Evolutionary conservation across 139 green algal genomes (phyloP).

Genomic region (Tetradesmus obliquus): DNA sequence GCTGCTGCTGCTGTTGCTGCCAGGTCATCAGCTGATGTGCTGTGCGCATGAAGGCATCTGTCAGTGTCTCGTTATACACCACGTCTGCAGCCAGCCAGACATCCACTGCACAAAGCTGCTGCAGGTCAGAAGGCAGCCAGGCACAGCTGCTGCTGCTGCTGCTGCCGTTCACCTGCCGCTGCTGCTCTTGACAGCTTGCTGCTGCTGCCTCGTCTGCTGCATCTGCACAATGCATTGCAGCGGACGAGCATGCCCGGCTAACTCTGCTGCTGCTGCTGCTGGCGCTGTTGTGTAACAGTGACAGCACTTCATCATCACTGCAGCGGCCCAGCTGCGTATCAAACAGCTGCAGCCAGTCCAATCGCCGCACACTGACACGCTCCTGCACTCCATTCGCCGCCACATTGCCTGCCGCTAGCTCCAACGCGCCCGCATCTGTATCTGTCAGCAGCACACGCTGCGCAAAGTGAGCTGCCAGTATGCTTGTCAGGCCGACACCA

Average conservation of each 20-base stretch:
- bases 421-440: neutral
- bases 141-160: constrained; percentile 19
- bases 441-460: constrained; percentile 37
- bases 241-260: too few relatives aligned
- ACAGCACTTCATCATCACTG: neutral
- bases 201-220: neutral
- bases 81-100: constrained; percentile 44
- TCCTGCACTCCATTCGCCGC: neutral
- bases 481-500: constrained; percentile 35
- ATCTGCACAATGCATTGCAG: neutral
- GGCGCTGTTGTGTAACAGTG: neutral
- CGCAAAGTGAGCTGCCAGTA: neutral
- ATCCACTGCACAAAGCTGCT: neutral
- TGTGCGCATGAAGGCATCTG: constrained; percentile 42
- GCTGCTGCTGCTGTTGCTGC: constrained; percentile 3
- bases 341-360: constrained; percentile 32
- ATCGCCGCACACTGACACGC: neutral
- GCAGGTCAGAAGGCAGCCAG: constrained; percentile 6
- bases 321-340: neutral
- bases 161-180: neutral
- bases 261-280: neutral
- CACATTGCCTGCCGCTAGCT: neutral
- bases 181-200: neutral
- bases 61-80: constrained; percentile 49
- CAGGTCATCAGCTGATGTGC: constrained; percentile 28